These are phyloP conservation scores for Guyanaporus albipodus DNA, from an alignment of 768 basidiomycete species.

Conservation along the genomic window DNA sequence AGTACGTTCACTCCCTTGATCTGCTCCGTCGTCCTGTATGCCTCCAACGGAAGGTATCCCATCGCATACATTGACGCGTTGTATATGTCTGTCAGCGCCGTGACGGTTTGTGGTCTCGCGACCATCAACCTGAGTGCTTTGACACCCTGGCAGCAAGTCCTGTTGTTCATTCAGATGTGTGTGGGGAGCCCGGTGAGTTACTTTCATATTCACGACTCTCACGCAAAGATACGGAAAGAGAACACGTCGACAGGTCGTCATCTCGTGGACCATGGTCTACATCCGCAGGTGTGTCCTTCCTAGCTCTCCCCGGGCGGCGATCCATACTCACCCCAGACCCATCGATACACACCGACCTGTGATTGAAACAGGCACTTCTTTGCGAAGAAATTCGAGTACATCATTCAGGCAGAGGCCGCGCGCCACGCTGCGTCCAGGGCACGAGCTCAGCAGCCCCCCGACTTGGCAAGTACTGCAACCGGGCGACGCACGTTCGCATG, in stretches of 20 bases:
- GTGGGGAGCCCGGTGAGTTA: slow-evolving; percentile 65
- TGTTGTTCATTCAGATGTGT: slow-evolving; percentile 77
- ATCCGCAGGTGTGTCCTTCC: slow-evolving; percentile 52
- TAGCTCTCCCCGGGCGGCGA: too few relatives aligned
- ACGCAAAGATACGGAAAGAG: too few relatives aligned
- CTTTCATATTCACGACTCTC: not conserved
- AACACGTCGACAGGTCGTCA: slow-evolving; percentile 47
- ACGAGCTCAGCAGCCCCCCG: slow-evolving; percentile 19
- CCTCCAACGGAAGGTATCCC: slow-evolving; percentile 67
- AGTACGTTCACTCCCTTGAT: slow-evolving; percentile 79
- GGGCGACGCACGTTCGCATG: slow-evolving; percentile 22
- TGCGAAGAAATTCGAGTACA: slow-evolving; percentile 58
- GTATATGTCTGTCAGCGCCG: slow-evolving; percentile 72
- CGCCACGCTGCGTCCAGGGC: slow-evolving; percentile 22
- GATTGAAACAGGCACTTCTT: slow-evolving; percentile 57
- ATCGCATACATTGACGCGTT: slow-evolving; percentile 75
- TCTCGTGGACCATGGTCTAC: slow-evolving; percentile 83
- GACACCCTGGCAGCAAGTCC: slow-evolving; percentile 64
- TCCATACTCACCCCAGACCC: too few relatives aligned
- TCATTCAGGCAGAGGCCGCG: slow-evolving; percentile 45
- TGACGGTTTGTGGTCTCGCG: slow-evolving; percentile 74
- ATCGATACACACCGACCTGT: not conserved
- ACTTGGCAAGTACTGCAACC: slow-evolving; percentile 17
- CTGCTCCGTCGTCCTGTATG: slow-evolving; percentile 78
- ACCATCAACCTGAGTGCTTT: slow-evolving; percentile 66